These are phyloP conservation scores for Claviceps cyperi DNA, from an alignment of 2,329 filamentous ascomycete species.

Conservation along the genomic window DNA sequence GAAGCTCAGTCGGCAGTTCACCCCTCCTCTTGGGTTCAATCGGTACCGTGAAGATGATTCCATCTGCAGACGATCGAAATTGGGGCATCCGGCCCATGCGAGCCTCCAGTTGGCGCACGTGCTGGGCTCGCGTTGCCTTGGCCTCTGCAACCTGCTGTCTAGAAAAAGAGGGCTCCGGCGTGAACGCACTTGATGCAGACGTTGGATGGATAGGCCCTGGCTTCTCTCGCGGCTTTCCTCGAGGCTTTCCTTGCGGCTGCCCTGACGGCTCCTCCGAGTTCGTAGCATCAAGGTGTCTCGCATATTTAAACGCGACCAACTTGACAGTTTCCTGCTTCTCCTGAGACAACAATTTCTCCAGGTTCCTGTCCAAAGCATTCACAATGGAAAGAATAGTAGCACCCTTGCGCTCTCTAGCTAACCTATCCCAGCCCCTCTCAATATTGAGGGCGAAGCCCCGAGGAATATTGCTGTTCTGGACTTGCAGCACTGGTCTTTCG, in stretches of 20 bases:
- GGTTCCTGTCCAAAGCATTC: conserved; percentile 55
- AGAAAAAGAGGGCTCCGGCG: conserved; percentile 36
- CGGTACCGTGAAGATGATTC: conserved; percentile 54
- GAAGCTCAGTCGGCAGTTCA: conserved; percentile 47
- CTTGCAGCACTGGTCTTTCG: conserved; percentile 40
- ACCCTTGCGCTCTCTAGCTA: conserved; percentile 40
- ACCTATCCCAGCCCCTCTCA: conserved; percentile 54
- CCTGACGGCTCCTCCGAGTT: background rate
- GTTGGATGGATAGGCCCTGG: conserved; percentile 3
- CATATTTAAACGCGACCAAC: conserved; percentile 46
- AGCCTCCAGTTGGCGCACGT: conserved; percentile 60
- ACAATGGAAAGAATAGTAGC: conserved; percentile 50
- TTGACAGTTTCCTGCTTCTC: conserved; percentile 61
- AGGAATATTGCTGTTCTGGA: conserved; percentile 55
- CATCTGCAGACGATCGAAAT: conserved; percentile 57
- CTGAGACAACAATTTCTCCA: conserved; percentile 55
- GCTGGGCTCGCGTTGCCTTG: conserved; percentile 45
- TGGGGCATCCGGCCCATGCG: conserved; percentile 53
- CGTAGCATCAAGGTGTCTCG: conserved; percentile 27
- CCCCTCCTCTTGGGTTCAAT: conserved; percentile 48
- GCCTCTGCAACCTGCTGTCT: conserved; percentile 47
- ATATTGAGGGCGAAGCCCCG: conserved; percentile 63
- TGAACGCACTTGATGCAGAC: conserved; percentile 16
- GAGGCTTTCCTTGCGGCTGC: background rate
- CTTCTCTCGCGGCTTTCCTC: conserved; percentile 1